A percentile compares a stretch with the other conserved stretches of the same genome.
These are phyloP conservation scores for Ceratocystis diversiconidia DNA, from an alignment of 2,329 filamentous ascomycete species.

Conservation along the genomic window DNA sequence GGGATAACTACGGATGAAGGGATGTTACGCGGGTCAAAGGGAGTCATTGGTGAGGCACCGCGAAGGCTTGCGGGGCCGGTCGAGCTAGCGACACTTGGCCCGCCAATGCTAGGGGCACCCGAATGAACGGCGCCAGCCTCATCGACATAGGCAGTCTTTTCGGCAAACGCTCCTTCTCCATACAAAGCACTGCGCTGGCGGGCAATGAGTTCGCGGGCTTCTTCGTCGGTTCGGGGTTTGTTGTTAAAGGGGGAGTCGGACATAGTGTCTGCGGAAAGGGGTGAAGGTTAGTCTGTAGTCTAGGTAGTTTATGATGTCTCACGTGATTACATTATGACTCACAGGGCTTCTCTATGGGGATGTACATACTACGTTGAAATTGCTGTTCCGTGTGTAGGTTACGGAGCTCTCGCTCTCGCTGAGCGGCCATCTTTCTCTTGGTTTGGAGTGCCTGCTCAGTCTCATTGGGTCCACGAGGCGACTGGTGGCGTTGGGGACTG, in stretches of 20 bases:
- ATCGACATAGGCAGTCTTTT: slow-evolving; percentile 51
- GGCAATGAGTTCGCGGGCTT: slow-evolving; percentile 87
- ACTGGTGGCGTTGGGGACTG: slow-evolving; percentile 75
- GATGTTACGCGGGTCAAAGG: slow-evolving; percentile 36
- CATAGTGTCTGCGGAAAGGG: slow-evolving; percentile 33
- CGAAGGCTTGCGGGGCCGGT: slow-evolving; percentile 51
- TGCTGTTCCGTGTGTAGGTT: slow-evolving; percentile 99
- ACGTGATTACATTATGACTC: not conserved
- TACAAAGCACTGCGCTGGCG: slow-evolving; percentile 92
- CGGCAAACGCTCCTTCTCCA: slow-evolving; percentile 58
- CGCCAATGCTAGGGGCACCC: slow-evolving; percentile 51
- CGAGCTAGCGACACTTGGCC: slow-evolving; percentile 26
- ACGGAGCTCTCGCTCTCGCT: slow-evolving; percentile 95
- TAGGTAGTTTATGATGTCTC: too few species aligned
- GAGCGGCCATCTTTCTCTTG: slow-evolving; percentile 97
- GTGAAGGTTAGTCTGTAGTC: not conserved
- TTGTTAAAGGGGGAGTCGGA: slow-evolving; percentile 28
- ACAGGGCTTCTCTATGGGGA: not conserved
- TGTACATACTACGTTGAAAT: slow-evolving; percentile 90
- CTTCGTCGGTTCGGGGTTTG: slow-evolving; percentile 90
- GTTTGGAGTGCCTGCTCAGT: slow-evolving; percentile 98
- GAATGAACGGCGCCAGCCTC: slow-evolving; percentile 50
- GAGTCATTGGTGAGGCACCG: slow-evolving; percentile 66
- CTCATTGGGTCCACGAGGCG: slow-evolving; percentile 69
- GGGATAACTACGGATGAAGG: slow-evolving; percentile 24